Conservation (phyloP, 768 basidiomycete genomes). For the Naematelia aurantialba region DNA sequence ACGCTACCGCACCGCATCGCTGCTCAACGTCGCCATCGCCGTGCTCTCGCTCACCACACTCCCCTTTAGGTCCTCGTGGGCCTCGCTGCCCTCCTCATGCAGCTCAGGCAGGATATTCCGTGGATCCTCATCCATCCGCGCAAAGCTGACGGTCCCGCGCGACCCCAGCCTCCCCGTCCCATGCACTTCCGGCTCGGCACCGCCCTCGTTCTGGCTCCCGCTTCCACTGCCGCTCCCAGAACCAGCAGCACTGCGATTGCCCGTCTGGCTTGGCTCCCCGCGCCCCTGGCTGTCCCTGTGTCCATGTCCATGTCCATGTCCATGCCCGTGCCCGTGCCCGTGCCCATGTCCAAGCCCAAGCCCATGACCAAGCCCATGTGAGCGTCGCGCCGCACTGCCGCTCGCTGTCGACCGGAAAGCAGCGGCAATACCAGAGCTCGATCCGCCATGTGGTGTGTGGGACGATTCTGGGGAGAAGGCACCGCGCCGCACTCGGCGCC, state of each 20-base stretch:
- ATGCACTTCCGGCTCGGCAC: no score
- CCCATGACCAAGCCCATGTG: no score
- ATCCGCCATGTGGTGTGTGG: neutral
- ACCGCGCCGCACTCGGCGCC: slow-evolving; percentile 41
- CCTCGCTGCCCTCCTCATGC: no score
- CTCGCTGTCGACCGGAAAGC: neutral
- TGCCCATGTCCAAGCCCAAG: no score
- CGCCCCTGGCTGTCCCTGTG: no score
- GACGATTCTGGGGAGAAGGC: slow-evolving; percentile 23
- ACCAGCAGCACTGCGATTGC: no score
- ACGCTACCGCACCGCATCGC: neutral
- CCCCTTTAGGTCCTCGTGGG: neutral
- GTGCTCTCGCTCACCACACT: neutral
- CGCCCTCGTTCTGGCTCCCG: no score
- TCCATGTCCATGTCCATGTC: no score
- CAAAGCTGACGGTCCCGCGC: neutral
- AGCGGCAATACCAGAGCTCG: neutral
- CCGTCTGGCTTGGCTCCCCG: no score
- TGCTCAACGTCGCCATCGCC: neutral
- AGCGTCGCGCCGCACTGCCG: neutral
- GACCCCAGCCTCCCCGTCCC: no score
- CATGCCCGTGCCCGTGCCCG: no score
- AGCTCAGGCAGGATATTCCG: neutral
- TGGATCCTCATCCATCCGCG: neutral
- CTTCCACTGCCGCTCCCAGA: no score